phyloP scores from a whole-genome alignment of 495 filamentous ascomycete genomes.

The Trypethelium eluteriae region DNA sequence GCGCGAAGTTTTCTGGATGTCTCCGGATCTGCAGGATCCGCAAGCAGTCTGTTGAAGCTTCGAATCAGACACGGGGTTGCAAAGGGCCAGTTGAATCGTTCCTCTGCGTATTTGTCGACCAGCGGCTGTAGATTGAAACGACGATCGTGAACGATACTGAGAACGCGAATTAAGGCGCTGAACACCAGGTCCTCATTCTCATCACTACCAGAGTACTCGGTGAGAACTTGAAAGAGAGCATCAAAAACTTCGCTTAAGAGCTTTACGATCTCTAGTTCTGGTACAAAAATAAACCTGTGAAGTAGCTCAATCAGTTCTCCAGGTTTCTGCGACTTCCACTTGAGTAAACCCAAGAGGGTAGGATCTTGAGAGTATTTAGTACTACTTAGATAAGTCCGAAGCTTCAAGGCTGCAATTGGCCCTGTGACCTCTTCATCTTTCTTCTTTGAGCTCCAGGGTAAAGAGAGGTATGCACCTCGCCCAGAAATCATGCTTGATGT shows the following conservation, averaged over 20 bases:
- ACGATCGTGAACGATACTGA: constrained; percentile 90
- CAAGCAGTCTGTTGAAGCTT: constrained; percentile 74
- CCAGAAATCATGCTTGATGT: constrained; percentile 52
- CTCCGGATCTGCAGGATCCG: constrained; percentile 68
- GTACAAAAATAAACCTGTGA: constrained; percentile 80
- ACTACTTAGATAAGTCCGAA: constrained; percentile 89
- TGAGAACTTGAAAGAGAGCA: constrained; percentile 80
- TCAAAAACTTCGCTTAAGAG: constrained; percentile 84
- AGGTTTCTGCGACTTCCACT: constrained; percentile 70
- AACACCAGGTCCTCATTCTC: constrained; percentile 76
- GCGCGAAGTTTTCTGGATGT: constrained; percentile 77
- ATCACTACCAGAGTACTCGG: constrained; percentile 70
- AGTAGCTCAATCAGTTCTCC: constrained; percentile 65
- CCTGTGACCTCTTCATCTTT: constrained; percentile 69
- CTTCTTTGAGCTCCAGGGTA: constrained; percentile 68
- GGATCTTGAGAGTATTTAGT: constrained; percentile 93
- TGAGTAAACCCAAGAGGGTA: constrained; percentile 70
- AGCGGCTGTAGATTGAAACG: constrained; percentile 84
- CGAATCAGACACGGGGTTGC: constrained; percentile 84
- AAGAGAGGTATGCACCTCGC: constrained; percentile 70
- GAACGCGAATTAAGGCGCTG: constrained; percentile 75
- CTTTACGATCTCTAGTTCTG: constrained; percentile 97
- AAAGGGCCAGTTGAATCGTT: constrained; percentile 85
- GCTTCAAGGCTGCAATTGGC: constrained; percentile 62
- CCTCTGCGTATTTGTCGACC: constrained; percentile 86